Conservation (phyloP, 2,329 filamentous ascomycete species). For the Ceratocystis cacaofunesta region DNA sequence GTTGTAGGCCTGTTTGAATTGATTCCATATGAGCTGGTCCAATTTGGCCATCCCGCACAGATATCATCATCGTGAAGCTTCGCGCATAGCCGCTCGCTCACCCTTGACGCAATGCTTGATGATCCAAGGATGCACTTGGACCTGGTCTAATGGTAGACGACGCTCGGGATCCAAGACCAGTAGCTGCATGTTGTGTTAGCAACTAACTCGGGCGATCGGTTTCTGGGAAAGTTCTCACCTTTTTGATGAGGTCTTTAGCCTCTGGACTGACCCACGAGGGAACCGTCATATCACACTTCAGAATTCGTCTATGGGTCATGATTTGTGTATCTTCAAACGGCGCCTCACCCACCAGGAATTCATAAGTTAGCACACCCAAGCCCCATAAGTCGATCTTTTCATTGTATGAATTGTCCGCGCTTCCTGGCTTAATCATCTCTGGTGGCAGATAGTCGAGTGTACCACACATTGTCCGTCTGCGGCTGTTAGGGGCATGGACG, state of each 20-base stretch:
- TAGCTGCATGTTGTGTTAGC: constrained; percentile 36
- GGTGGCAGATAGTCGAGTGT: constrained; percentile 95
- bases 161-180: constrained; percentile 90
- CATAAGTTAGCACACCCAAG: constrained; percentile 85
- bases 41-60: constrained; percentile 15
- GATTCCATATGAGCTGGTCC: background rate
- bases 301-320: constrained; percentile 87
- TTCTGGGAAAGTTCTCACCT: constrained; percentile 36
- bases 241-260: constrained; percentile 83
- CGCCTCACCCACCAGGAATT: constrained; percentile 90
- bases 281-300: constrained; percentile 78
- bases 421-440: constrained; percentile 83
- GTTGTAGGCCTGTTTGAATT: background rate
- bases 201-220: background rate
- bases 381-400: constrained; percentile 97
- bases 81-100: constrained; percentile 37
- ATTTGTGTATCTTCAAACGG: constrained; percentile 92
- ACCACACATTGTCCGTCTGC: constrained; percentile 88
- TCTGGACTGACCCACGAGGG: constrained; percentile 82
- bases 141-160: constrained; percentile 75
- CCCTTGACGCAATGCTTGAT: constrained; percentile 75
- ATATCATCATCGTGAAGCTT: constrained; percentile 25
- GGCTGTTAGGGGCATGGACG: constrained; percentile 89
- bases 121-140: constrained; percentile 89
- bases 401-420: constrained; percentile 73